These are phyloP conservation scores for thale cress (Arabidopsis thaliana) DNA, from an alignment of 345 rosid species.

Conservation along the genomic window DNA sequence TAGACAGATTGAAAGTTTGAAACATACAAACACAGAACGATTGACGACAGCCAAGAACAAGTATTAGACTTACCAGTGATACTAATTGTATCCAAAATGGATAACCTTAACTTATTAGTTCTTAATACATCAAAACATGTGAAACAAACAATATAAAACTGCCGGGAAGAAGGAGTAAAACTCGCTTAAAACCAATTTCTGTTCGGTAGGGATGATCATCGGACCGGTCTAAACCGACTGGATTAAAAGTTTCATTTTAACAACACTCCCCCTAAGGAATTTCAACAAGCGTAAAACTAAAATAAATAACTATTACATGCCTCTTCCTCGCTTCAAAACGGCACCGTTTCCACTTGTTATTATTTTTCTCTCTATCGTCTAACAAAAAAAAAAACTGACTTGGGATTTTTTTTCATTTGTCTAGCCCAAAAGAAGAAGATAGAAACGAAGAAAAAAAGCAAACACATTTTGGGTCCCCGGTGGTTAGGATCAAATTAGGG, in stretches of 20 bases:
- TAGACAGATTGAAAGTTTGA: no score
- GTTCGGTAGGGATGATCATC: background rate
- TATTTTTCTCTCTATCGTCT: constrained; percentile 17
- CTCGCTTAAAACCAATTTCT: background rate
- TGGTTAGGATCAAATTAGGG: constrained; percentile 34
- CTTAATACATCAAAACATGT: no score
- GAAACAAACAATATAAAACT: no score
- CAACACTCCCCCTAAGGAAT: background rate
- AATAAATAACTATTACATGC: no score
- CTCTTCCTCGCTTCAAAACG: constrained; percentile 7
- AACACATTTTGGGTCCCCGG: background rate
- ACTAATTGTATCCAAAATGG: no score
- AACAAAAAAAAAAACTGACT: background rate
- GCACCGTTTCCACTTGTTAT: constrained; percentile 8
- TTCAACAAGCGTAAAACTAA: background rate
- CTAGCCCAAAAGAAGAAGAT: background rate
- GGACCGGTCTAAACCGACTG: background rate
- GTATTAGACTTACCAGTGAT: no score
- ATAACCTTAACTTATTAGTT: no score
- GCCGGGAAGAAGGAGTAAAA: no score
- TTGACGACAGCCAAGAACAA: no score
- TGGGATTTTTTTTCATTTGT: background rate
- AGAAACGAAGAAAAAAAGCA: background rate
- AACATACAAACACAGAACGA: no score
- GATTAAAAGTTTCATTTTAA: background rate